Conservation (phyloP, 2,329 filamentous ascomycete genomes). For the Colletotrichum kahawae region DNA sequence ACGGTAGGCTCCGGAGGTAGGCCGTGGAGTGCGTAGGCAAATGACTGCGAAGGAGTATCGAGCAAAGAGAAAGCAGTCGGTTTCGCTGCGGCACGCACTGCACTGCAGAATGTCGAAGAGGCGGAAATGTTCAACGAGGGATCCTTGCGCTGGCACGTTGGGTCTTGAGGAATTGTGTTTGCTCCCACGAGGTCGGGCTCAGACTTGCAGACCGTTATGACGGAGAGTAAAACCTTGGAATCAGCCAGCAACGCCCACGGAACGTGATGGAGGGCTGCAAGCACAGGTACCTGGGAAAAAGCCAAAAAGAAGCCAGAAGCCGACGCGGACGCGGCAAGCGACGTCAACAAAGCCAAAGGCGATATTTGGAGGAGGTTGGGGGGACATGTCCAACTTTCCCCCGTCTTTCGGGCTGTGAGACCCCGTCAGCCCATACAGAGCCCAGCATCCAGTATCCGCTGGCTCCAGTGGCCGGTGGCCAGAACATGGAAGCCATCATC, state of each 20-base stretch:
- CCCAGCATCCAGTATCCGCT: neutral
- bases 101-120: neutral
- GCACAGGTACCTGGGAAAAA: neutral
- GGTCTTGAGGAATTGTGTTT: neutral
- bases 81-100: neutral
- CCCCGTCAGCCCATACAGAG: neutral
- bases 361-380: conserved; percentile 14
- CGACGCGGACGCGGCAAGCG: neutral
- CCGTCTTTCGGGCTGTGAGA: neutral
- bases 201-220: conserved; percentile 9
- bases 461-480: neutral
- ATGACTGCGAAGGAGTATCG: neutral
- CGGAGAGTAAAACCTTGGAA: neutral
- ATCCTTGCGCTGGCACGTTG: neutral
- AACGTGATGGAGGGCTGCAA: neutral
- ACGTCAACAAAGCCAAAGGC: neutral
- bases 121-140: neutral
- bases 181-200: conserved; percentile 12
- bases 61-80: neutral
- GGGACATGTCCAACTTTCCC: neutral
- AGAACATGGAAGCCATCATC: neutral
- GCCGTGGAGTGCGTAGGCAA: neutral
- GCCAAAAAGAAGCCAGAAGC: neutral
- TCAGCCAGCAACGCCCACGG: neutral
- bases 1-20: neutral